Base-by-base conservation (phyloP, 176 grass and related monocot genomes). In the Puya raimondii region DNA sequence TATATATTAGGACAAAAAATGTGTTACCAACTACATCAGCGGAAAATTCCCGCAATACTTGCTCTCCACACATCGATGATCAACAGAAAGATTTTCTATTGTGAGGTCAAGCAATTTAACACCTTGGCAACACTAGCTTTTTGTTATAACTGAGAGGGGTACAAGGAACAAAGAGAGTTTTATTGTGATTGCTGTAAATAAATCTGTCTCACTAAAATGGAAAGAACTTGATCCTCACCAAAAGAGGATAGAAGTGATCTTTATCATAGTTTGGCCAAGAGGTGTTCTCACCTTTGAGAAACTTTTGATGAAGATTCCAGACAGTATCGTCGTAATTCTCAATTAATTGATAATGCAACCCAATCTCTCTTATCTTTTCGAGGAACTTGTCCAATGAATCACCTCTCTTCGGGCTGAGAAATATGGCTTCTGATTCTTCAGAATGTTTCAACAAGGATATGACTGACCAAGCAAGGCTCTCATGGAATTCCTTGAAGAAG, bases 401-500 rank as follows among this genome's bases (percentile, higher is more conserved):
- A n/a, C 94, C 94, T 91, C 87, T 90, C 75, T 84, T 84, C 10
- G 94, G 94, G 56, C 89, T 74, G 52, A 99, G 49, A 80, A 99
- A 93, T 78, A 93, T 86, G 57, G 87, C 94, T 13, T 88, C 79
- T 9, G 89, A 99, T 53, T 65, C 63, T 53, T 77, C 48, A 2
- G 89, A 90, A 69, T 61, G 68, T 83, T 83, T 82, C 84, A 99
- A 49, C 50, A 93, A 49, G 9, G 72, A 74, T 72, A 82, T 90
- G 47, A 99, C 75, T 66, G 65, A 57, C 18, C 14, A 15, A 33
- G 75, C 87, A 72, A 99, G 83, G 57, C 82, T 82, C 27, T 54
- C 56, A 59, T 96, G 92, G 75, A 85, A 92, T 81, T 87, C 83
- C 79, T 89, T 87, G 76, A 96, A 92, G 76, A 96, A 96, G 48